phyloP scores from a whole-genome alignment of 371 early-diverging fungal genomes.

The Mucor piriformis region DNA sequence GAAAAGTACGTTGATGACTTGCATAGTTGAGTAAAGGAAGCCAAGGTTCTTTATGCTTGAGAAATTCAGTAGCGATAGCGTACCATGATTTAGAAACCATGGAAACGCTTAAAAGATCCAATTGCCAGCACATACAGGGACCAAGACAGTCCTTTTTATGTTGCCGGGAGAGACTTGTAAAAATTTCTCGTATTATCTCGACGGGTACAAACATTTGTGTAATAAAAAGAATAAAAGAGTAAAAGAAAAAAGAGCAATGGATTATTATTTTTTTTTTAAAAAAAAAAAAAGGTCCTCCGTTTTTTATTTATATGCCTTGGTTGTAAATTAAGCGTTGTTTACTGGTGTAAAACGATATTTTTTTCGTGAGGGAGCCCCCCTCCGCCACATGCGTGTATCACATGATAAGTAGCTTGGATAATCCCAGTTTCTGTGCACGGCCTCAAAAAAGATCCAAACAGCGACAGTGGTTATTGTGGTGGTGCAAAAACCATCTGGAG shows the following conservation, averaged over 20 bases:
- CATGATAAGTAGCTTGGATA: not conserved
- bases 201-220: not conserved
- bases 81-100: conserved; percentile 32
- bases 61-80: conserved; percentile 5
- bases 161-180: not conserved
- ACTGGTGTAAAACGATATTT: not conserved
- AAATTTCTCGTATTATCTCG: conserved; percentile 11
- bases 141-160: not conserved
- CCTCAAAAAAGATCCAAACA: no score
- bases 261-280: no score
- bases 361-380: not conserved
- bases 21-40: conserved; percentile 12
- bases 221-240: not conserved
- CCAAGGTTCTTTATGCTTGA: conserved; percentile 8
- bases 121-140: conserved; percentile 22
- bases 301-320: conserved; percentile 3
- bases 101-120: conserved; percentile 23
- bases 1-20: conserved; percentile 15
- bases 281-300: not conserved
- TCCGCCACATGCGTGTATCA: not conserved
- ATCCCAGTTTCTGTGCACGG: not conserved
- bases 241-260: not conserved
- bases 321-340: conserved; percentile 4
- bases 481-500: no score
- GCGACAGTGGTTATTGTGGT: no score